Base-by-base conservation (phyloP, 2,329 filamentous ascomycete genomes). In the Fusarium luffae region DNA sequence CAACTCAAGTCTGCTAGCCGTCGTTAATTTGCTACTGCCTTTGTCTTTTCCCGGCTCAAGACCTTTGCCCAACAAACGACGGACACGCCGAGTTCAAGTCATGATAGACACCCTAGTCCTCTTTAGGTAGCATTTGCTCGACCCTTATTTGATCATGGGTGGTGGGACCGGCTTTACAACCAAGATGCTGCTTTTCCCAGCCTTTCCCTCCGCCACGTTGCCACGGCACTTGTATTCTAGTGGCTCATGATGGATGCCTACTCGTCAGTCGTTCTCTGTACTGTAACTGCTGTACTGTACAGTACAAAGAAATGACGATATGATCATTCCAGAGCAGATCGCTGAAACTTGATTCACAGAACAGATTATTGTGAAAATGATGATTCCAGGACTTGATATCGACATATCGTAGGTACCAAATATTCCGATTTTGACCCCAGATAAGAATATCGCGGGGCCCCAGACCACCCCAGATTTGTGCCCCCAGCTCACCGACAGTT, bases 371-470 rank as follows among this genome's bases (percentile, higher is more conserved):
- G 44, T 16, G 21, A 48, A 18, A 16, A 30, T 16, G 18, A 30
- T 6, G 9, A 49, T 21, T 34, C 21, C 25, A 49, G 21, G 19
- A 23, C n/a, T 23, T n/a, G 12, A 9, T 19, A 41, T 13, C n/a
- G 13, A 59, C 23, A 43, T 27, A n/a, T 19, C 27, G 43, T 18
- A 30, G 28, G 28, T 30, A 44, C 30, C 28, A 47, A 54, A 21
- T 13, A 34, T 30, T 30, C 43, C 41, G 18, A 27, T 32, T 42
- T 62, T 14, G 42, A 32, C 42, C 37, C 37, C 34, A 57, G 32
- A 42, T 25, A 41, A 19, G 21, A 43, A 61, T 56, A 72, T 76
- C 74, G 75, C 63, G 75, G 75, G 75, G 75, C 75, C 75, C 75
- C 75, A 59, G 48, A 54, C 54, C 51, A 30, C 58, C 64, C 59